Percentiles rank a stretch among this genome's conserved stretches.
phyloP scores from a whole-genome alignment of 2,329 filamentous ascomycete species.

The Apiospora marii region DNA sequence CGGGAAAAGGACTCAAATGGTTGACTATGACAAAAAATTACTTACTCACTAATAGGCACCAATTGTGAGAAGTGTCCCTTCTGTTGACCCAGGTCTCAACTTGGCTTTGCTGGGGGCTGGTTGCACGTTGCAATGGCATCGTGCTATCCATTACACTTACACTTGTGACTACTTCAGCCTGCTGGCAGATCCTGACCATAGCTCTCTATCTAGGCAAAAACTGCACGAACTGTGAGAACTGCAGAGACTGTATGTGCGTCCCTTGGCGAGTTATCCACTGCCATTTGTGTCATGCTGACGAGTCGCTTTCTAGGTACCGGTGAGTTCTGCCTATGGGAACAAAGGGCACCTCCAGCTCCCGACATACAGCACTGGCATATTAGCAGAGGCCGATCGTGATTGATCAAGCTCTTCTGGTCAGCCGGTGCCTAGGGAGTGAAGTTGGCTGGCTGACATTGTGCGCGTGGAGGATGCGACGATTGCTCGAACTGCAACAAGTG shows the following conservation, averaged over 20 bases:
- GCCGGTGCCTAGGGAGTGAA: background rate
- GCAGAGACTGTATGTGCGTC: slow-evolving; percentile 25
- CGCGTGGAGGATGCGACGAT: slow-evolving; percentile 10
- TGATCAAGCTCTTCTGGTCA: background rate
- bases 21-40: too few species aligned
- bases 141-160: background rate
- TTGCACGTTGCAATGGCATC: background rate
- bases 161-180: background rate
- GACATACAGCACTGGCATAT: too few species aligned
- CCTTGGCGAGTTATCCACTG: background rate
- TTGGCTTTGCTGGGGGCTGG: background rate
- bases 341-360: background rate
- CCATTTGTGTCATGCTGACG: background rate
- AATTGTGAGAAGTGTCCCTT: background rate
- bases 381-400: background rate
- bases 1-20: too few species aligned
- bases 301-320: background rate
- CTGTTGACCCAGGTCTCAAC: background rate
- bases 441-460: background rate
- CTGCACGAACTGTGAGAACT: slow-evolving; percentile 26
- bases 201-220: slow-evolving; percentile 21
- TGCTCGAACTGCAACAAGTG: slow-evolving; percentile 24
- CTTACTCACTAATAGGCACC: background rate
- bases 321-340: background rate
- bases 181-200: background rate